These are phyloP conservation scores for Cercospora citrullina DNA, from an alignment of 2,329 filamentous ascomycete species.

Conservation along the genomic window DNA sequence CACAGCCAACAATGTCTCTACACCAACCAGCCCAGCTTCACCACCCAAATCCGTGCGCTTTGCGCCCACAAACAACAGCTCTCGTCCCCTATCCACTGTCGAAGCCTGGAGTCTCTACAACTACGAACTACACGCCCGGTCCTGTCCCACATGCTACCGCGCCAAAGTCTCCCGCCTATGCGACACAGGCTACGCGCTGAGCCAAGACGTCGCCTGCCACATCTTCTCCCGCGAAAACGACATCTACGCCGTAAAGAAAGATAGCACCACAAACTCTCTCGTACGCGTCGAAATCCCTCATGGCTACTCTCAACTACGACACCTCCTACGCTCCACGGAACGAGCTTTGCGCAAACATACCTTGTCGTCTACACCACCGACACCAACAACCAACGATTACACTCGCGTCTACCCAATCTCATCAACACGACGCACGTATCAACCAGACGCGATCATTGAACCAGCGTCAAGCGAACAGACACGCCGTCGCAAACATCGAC, in stretches of 20 bases:
- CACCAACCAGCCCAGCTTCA: slow-evolving; percentile 32
- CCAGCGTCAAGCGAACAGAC: slow-evolving; percentile 14
- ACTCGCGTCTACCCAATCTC: slow-evolving; percentile 46
- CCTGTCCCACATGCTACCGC: slow-evolving; percentile 48
- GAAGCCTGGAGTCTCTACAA: slow-evolving; percentile 51
- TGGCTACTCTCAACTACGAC: slow-evolving; percentile 43
- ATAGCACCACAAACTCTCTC: slow-evolving; percentile 38
- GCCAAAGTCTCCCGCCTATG: slow-evolving; percentile 47
- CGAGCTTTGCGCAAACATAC: slow-evolving; percentile 40
- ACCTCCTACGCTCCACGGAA: slow-evolving; percentile 46
- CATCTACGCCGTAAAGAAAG: slow-evolving; percentile 33
- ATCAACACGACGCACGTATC: slow-evolving; percentile 35
- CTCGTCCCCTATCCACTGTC: slow-evolving; percentile 43
- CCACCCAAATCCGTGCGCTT: slow-evolving; percentile 38
- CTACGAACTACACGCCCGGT: slow-evolving; percentile 50
- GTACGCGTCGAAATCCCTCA: slow-evolving; percentile 49
- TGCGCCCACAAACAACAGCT: slow-evolving; percentile 37
- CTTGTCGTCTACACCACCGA: background rate
- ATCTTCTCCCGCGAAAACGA: slow-evolving; percentile 44
- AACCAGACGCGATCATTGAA: slow-evolving; percentile 16
- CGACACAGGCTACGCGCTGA: slow-evolving; percentile 46
- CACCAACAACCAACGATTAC: slow-evolving; percentile 37
- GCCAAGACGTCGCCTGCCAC: slow-evolving; percentile 47
- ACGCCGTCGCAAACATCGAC: slow-evolving; percentile 15
- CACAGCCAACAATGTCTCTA: slow-evolving; percentile 11